Evolutionary conservation across 176 grass and related monocot species (phyloP), one percentile per base, ranked within the genome.

Genomic region (Phoenix dactylifera): DNA sequence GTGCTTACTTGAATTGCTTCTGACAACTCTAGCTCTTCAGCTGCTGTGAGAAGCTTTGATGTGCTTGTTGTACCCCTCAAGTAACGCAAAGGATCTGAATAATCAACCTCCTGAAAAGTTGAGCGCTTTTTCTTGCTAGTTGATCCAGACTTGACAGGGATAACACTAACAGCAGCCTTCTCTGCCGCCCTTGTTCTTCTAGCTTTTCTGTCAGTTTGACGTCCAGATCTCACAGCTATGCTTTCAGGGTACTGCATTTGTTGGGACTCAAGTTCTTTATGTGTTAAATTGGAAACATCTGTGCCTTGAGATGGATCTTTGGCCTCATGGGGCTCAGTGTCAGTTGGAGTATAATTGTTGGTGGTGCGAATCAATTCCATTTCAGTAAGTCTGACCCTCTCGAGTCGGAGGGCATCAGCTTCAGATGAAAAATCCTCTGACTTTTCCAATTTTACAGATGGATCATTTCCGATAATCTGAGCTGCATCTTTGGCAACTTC

Each of bases 401-500:
- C 72, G 0, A 74, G 39, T 24, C 14, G 18, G 25, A 74, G 9
- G 69, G 71, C 54, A 19, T 52, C 24, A 54, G 57, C 57, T 22
- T 72, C 57, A 28, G 49, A 32, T 62, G 48, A 22, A 49, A 49
- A 60, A 53, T 49, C 29, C 28, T 69, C 70, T 30, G 23, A 60
- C 26, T 22, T 49, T n/a, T 58, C 70, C 3, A 18, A 7, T 59
- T 57, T 50, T 18, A 57, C 18, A 19, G 48, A 59, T 62, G 68
- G 29, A 28, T 76, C 69, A 35, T 54, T 71, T 15, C 76, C 58
- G 16, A 72, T 66, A 56, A 85, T 74, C 61, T 66, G 69, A 72
- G 74, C 87, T 14, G 85, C 84, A 74, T 91, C 78, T 76, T 80
- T 70, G 70, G 93, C 80, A 53, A 85, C 62, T 60, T 97, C 87